Conservation (phyloP, 176 grass and related monocot species). For the Hyparrhenia diplandra region DNA sequence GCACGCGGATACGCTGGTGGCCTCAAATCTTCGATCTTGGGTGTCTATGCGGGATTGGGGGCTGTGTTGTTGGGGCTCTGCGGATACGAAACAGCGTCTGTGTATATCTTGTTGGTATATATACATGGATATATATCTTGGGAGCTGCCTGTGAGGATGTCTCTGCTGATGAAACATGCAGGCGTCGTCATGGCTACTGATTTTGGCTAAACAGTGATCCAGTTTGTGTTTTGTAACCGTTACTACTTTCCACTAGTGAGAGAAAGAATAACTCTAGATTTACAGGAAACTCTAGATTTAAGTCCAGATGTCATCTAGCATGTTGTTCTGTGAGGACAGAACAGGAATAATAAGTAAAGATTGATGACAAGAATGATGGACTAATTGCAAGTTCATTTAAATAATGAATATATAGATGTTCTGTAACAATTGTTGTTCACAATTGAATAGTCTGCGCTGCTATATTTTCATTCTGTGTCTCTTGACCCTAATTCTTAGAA, state of each 20-base stretch:
- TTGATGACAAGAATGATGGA: not conserved
- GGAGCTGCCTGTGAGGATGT: not conserved
- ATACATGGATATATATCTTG: too few relatives aligned
- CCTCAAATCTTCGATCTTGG: constrained; percentile 11
- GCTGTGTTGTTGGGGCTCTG: not conserved
- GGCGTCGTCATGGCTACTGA: too few relatives aligned
- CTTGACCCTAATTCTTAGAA: not conserved
- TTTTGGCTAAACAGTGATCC: not conserved
- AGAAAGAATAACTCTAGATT: too few relatives aligned
- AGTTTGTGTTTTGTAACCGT: not conserved
- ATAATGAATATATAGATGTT: not conserved
- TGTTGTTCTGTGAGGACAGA: not conserved
- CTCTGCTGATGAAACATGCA: not conserved
- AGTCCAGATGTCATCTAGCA: not conserved
- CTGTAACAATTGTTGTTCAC: not conserved
- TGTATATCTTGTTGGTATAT: not conserved
- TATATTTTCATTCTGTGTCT: not conserved
- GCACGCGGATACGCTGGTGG: not conserved
- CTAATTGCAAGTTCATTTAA: not conserved
- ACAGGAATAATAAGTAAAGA: not conserved
- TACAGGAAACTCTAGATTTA: not conserved
- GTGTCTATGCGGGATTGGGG: not conserved
- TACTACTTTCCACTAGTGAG: not conserved
- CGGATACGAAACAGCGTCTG: not conserved
- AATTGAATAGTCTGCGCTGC: not conserved